Evolutionary conservation across 192 early-diverging fungal species (phyloP).

Genomic region (Thamnidium elegans): DNA sequence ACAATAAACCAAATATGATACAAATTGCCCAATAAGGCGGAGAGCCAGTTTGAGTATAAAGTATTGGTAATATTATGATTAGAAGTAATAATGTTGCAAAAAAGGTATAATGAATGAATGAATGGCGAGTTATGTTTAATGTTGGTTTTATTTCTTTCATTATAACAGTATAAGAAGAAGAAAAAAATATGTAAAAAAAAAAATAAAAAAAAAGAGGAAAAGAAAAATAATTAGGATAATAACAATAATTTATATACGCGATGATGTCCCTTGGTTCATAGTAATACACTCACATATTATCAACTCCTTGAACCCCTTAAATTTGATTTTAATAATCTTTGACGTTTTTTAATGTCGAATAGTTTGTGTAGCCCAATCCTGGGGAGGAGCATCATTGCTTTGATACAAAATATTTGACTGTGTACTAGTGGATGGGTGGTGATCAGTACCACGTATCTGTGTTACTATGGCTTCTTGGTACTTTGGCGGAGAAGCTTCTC

Average conservation of each 20-base stretch:
- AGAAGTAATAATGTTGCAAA: neutral
- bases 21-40: slow-evolving; percentile 5
- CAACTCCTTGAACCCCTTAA: no score
- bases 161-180: neutral
- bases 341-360: no score
- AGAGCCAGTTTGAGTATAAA: neutral
- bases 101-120: neutral
- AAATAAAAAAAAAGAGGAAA: neutral
- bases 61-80: neutral
- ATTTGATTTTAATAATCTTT: no score
- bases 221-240: neutral
- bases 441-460: no score
- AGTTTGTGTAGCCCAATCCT: no score
- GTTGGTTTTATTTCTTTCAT: slow-evolving; percentile 1
- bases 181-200: neutral
- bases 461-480: no score
- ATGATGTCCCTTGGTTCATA: no score
- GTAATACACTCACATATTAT: no score
- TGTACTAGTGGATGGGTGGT: no score
- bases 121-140: neutral
- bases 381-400: no score
- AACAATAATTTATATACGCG: neutral
- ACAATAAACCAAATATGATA: slow-evolving; percentile 2
- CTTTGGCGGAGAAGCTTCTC: no score
- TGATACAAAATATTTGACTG: no score